Percentiles rank a stretch among this genome's conserved stretches.
These are phyloP conservation scores for Euclidium syriacum DNA, from an alignment of 345 rosid species.

Conservation along the genomic window DNA sequence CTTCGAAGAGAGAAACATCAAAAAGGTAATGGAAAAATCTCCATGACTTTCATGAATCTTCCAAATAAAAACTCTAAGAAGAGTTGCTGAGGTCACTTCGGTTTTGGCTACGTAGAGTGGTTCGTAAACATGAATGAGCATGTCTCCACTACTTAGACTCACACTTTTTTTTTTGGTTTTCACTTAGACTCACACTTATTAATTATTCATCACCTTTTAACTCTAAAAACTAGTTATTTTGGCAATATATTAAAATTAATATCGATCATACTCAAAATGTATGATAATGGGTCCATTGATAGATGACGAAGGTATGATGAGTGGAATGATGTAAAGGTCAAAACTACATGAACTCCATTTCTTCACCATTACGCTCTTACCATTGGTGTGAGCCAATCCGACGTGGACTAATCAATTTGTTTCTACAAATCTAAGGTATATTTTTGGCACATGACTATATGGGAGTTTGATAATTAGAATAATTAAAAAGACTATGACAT, in stretches of 20 bases:
- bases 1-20: background rate
- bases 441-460: no score
- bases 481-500: no score
- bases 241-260: background rate
- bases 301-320: conserved; percentile 32
- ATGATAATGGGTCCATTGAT: conserved; percentile 9
- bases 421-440: background rate
- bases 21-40: background rate
- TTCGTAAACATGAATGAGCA: conserved; percentile 20
- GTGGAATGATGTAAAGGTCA: conserved; percentile 19
- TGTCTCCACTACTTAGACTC: conserved; percentile 19
- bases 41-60: background rate
- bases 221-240: background rate
- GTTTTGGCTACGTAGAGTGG: background rate
- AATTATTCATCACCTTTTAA: background rate
- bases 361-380: conserved; percentile 9
- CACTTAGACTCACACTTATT: background rate
- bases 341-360: conserved; percentile 8
- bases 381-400: conserved; percentile 8
- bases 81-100: background rate
- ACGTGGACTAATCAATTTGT: conserved; percentile 20
- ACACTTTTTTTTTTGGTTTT: no score
- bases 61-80: background rate
- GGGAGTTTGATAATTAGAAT: no score
- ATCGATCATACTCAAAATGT: conserved; percentile 12